Evolutionary conservation across 495 filamentous ascomycete species (phyloP).

Genomic region (Daldinia vernicosa): DNA sequence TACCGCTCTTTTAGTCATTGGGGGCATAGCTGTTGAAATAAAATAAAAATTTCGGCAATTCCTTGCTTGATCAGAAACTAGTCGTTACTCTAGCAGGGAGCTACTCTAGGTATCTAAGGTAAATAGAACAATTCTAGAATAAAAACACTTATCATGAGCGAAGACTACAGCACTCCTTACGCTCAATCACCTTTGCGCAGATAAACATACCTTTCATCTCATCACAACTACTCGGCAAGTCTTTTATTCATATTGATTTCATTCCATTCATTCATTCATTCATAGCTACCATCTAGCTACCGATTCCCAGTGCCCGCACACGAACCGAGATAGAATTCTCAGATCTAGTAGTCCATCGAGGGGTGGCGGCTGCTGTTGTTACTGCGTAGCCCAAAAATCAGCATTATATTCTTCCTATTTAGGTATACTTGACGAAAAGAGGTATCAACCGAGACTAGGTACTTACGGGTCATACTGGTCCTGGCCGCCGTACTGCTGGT

Average conservation of each 20-base stretch:
- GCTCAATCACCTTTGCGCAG: neutral
- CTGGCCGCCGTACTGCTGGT: slow-evolving; percentile 62
- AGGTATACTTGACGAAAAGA: neutral
- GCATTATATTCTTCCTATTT: neutral
- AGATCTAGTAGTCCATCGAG: slow-evolving; percentile 40
- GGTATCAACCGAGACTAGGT: neutral
- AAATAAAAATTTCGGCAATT: neutral
- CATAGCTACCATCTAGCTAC: slow-evolving; percentile 12
- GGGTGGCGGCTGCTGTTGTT: slow-evolving; percentile 29
- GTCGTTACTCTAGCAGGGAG: neutral
- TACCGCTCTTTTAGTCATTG: too few species aligned
- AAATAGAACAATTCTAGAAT: neutral
- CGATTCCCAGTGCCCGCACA: neutral
- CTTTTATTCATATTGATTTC: slow-evolving; percentile 14
- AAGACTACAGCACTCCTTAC: neutral
- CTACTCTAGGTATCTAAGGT: too few species aligned
- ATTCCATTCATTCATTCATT: slow-evolving; percentile 25
- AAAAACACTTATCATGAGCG: neutral
- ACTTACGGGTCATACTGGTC: slow-evolving; percentile 63
- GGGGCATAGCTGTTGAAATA: too few species aligned
- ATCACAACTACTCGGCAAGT: neutral
- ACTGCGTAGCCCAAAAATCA: slow-evolving; percentile 5
- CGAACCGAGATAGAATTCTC: neutral
- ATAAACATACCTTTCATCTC: neutral
- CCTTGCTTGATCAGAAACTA: neutral